Conservation (phyloP, 163 green algal species). For the Scenedesmus sp. region DNA sequence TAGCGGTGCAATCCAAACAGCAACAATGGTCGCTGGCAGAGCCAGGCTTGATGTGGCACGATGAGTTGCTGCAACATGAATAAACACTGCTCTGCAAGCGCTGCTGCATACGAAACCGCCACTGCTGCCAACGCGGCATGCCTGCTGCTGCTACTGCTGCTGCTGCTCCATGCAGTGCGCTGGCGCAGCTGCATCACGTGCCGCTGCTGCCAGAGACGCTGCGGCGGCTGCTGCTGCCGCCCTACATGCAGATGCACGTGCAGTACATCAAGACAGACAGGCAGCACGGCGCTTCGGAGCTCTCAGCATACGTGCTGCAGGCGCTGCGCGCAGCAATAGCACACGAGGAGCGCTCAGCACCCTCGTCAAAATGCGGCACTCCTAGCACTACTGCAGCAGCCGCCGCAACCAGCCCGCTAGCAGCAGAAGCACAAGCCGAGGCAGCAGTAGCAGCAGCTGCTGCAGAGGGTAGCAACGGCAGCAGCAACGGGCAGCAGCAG, state of each 20-base stretch:
- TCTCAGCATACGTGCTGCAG: conserved; percentile 50
- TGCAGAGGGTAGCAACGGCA: conserved; percentile 10
- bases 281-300: conserved; percentile 55
- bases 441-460: conserved; percentile 19
- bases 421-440: neutral
- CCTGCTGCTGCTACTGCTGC: neutral
- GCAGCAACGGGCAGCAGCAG: neutral
- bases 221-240: conserved; percentile 47
- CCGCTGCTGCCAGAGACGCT: conserved; percentile 61
- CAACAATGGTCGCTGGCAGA: too few species aligned
- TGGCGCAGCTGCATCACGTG: conserved; percentile 47
- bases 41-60: too few species aligned
- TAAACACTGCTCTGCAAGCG: too few species aligned
- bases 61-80: too few species aligned
- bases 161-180: conserved; percentile 5
- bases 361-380: neutral
- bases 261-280: conserved; percentile 51
- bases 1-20: too few species aligned
- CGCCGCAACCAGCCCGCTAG: neutral
- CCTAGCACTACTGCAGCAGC: neutral
- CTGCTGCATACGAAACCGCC: too few species aligned
- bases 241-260: conserved; percentile 38
- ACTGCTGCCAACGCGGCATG: neutral
- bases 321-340: neutral
- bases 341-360: conserved; percentile 2